A percentile compares a stretch with the other conserved stretches of the same genome.
Evolutionary conservation across 192 early-diverging fungal species (phyloP).

Genomic region (Backusella luteola): DNA sequence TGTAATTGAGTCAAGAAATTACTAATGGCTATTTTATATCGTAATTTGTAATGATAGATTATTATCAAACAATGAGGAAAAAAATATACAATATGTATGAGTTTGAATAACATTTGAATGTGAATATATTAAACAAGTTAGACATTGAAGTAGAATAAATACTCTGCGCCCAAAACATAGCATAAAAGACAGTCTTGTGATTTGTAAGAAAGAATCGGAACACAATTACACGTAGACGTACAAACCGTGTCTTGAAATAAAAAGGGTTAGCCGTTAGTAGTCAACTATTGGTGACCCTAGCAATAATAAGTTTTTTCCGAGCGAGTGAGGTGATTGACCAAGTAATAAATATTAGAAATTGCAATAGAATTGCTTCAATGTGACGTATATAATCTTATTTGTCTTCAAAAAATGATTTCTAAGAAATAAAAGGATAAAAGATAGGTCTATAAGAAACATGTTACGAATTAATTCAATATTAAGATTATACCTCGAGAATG

Average conservation of each 20-base stretch:
- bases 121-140: not conserved
- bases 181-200: not conserved
- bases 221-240: not conserved
- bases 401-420: too few relatives aligned
- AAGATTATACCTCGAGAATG: too few relatives aligned
- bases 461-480: too few relatives aligned
- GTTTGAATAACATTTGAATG: not conserved
- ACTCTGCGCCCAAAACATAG: not conserved
- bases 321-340: not conserved
- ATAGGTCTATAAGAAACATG: too few relatives aligned
- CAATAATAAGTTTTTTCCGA: not conserved
- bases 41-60: not conserved
- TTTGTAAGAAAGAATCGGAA: not conserved
- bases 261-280: not conserved
- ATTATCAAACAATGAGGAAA: not conserved
- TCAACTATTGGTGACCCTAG: not conserved
- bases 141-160: not conserved
- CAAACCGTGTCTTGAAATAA: not conserved
- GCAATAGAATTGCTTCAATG: too few relatives aligned
- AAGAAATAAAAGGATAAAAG: too few relatives aligned
- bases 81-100: not conserved
- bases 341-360: not conserved
- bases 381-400: too few relatives aligned
- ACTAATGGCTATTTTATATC: too few relatives aligned
- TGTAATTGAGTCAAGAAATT: not conserved